Evolutionary conservation across 257 asterid genomes (phyloP).

Genomic region (Euphrasia confusa): DNA sequence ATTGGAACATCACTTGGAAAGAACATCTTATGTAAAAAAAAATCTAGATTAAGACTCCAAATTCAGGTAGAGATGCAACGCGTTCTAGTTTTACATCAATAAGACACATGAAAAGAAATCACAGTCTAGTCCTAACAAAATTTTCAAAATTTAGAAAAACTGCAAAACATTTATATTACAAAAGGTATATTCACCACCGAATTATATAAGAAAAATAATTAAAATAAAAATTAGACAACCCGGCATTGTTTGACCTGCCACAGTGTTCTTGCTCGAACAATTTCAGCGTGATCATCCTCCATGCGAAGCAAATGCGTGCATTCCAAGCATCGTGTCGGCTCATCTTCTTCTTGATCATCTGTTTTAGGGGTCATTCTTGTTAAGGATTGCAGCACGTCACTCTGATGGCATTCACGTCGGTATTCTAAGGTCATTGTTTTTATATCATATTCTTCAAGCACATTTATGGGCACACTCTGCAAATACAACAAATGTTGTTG

Average conservation of each 20-base stretch:
- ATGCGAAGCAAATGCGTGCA: conserved; percentile 81
- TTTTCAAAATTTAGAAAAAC: not conserved
- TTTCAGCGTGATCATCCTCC: conserved; percentile 64
- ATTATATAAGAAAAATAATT: not conserved
- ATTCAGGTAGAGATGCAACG: not conserved
- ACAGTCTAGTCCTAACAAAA: conserved; percentile 12
- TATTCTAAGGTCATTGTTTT: conserved; percentile 64
- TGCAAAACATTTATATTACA: not conserved
- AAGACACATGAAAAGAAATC: not conserved
- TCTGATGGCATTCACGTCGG: conserved; percentile 62
- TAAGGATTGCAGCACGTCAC: conserved; percentile 61
- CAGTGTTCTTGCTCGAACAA: conserved; percentile 72
- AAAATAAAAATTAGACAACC: conserved; percentile 4
- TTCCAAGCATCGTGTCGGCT: conserved; percentile 24
- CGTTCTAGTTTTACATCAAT: not conserved
- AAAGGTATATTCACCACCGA: conserved; percentile 1
- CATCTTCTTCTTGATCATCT: not conserved
- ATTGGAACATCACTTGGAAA: no score
- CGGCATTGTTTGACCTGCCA: conserved; percentile 47
- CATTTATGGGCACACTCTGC: conserved; percentile 70
- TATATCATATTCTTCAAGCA: conserved; percentile 54
- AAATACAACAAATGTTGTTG: not conserved
- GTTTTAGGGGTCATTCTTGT: conserved; percentile 38
- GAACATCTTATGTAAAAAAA: not conserved
- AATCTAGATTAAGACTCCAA: not conserved